Evolutionary conservation across 140 eudicot genomes (phyloP).

Genomic region (Cichorium intybus): DNA sequence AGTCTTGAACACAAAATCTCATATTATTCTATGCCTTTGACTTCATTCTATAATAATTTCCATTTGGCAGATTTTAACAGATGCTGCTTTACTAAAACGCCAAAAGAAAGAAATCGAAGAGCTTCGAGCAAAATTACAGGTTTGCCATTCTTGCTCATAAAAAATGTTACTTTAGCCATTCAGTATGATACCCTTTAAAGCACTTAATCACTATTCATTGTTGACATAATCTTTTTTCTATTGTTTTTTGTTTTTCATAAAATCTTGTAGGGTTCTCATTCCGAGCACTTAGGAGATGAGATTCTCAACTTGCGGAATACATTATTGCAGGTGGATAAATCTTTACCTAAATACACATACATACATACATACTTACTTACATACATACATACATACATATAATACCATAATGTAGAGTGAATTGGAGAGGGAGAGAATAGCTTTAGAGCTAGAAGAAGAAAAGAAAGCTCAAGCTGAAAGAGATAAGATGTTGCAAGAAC

Average conservation of each 20-base stretch:
- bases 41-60: conserved; percentile 15
- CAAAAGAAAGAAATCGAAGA: conserved; percentile 99
- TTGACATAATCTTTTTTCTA: not conserved
- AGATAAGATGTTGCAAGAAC: conserved; percentile 75
- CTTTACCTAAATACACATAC: conserved; percentile 1
- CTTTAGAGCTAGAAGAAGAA: conserved; percentile 97
- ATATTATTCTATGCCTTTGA: conserved; percentile 5
- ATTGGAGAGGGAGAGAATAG: conserved; percentile 92
- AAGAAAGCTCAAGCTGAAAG: conserved; percentile 93
- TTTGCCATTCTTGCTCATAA: conserved; percentile 20
- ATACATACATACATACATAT: not conserved
- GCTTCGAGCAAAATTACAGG: conserved; percentile 95
- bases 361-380: not conserved
- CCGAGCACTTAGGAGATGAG: conserved; percentile 90
- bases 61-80: conserved; percentile 49
- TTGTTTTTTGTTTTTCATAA: conserved; percentile 3
- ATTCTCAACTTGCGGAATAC: conserved; percentile 88
- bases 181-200: not conserved
- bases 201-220: conserved; percentile 6
- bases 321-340: conserved; percentile 68
- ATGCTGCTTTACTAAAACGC: conserved; percentile 77
- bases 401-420: conserved; percentile 54
- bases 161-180: conserved; percentile 8
- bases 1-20: not conserved
- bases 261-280: conserved; percentile 72